A percentile compares a stretch with the other conserved stretches of the same genome.
phyloP scores from a whole-genome alignment of 805 yeast species.

The Wickerhamiella sorbophila region DNA sequence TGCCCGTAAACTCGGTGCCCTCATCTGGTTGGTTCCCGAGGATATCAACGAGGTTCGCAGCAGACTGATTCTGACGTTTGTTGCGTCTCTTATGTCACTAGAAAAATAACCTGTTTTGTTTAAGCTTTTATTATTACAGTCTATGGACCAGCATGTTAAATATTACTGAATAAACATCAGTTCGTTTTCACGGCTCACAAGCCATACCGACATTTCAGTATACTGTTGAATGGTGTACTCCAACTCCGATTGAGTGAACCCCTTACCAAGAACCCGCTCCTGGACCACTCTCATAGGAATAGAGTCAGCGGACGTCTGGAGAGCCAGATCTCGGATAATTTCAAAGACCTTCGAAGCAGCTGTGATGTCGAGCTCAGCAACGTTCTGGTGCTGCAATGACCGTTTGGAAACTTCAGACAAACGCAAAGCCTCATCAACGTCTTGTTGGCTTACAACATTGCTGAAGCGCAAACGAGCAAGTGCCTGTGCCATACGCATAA shows the following conservation, averaged over 20 bases:
- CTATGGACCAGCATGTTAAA: background rate
- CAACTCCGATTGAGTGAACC: constrained; percentile 69
- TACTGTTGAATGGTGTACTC: constrained; percentile 65
- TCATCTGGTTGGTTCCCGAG: constrained; percentile 99
- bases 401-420: constrained; percentile 76
- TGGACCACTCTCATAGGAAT: constrained; percentile 38
- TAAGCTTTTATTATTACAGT: background rate
- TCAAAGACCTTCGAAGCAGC: constrained; percentile 56
- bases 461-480: constrained; percentile 79
- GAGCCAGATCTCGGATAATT: constrained; percentile 42
- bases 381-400: constrained; percentile 41
- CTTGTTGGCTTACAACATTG: constrained; percentile 52
- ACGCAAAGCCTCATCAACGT: constrained; percentile 92
- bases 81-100: constrained; percentile 86
- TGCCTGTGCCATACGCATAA: constrained; percentile 87
- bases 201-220: constrained; percentile 59
- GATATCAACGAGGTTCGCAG: constrained; percentile 94
- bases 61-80: constrained; percentile 82
- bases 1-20: constrained; percentile 94
- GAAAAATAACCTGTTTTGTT: constrained; percentile 5
- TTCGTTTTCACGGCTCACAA: constrained; percentile 54
- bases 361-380: constrained; percentile 42
- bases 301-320: constrained; percentile 21
- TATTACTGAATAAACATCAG: constrained; percentile 12
- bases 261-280: constrained; percentile 59